phyloP scores from a whole-genome alignment of 805 yeast species.

The Nakazawaea laoshanensis region DNA sequence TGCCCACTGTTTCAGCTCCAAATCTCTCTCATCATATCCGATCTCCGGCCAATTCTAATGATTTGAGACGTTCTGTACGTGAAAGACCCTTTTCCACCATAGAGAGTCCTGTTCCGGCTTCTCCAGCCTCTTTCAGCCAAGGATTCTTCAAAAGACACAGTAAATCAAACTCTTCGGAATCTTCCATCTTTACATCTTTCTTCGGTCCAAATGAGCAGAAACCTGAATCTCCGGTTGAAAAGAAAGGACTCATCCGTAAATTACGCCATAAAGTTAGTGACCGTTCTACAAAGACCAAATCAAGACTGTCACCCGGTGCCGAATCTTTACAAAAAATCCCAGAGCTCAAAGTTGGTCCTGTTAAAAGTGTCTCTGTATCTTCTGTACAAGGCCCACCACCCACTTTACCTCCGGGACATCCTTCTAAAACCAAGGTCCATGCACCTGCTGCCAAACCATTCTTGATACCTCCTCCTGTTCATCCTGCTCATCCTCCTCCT shows the following conservation, averaged over 20 bases:
- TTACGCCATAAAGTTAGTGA: constrained; percentile 7
- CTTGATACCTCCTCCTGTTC: constrained; percentile 3
- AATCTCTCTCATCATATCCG: constrained; percentile 11
- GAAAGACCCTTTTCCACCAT: constrained; percentile 28
- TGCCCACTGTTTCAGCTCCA: constrained; percentile 28
- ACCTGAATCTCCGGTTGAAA: constrained; percentile 7
- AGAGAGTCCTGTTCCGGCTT: constrained; percentile 20
- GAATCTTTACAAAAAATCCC: too few species aligned
- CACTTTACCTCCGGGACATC: too few species aligned
- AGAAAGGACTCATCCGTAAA: constrained; percentile 8
- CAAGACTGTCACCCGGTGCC: too few species aligned
- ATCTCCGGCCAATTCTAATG: background rate
- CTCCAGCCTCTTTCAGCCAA: constrained; percentile 27
- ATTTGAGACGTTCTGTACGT: constrained; percentile 3
- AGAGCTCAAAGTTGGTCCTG: too few species aligned
- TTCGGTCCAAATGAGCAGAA: constrained; percentile 26
- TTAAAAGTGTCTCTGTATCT: too few species aligned
- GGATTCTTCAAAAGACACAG: constrained; percentile 57
- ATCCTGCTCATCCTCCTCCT: background rate
- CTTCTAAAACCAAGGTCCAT: too few species aligned
- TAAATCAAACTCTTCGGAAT: constrained; percentile 55
- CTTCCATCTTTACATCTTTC: constrained; percentile 30
- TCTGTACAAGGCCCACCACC: too few species aligned
- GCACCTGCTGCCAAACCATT: too few species aligned
- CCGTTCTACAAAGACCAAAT: constrained; percentile 1